Evolutionary conservation across 352 stramenopile species (phyloP).

Genomic region (Blastocystis sp.): DNA sequence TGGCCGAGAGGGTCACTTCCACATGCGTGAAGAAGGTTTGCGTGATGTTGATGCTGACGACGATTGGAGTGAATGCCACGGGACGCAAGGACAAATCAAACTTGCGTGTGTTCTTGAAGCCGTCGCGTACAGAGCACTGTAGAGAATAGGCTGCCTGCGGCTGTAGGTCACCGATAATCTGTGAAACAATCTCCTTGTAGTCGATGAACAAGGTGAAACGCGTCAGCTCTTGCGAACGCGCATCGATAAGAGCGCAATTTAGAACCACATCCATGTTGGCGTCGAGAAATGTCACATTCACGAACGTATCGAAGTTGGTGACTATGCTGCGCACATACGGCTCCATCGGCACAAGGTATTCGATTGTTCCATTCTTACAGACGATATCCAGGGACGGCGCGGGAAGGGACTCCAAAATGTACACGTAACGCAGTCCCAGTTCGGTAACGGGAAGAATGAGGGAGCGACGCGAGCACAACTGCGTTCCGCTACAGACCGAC

Average conservation of each 20-base stretch:
- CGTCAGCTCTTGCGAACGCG: not conserved
- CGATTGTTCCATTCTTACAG: not conserved
- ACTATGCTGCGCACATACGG: not conserved
- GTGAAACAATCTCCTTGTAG: not conserved
- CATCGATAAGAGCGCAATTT: constrained; percentile 13
- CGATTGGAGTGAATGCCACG: not conserved
- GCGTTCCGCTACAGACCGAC: not conserved
- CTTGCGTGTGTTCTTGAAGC: not conserved
- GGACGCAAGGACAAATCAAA: not conserved
- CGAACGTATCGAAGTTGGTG: constrained; percentile 29
- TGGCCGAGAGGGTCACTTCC: not conserved
- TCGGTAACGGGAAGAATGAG: not conserved
- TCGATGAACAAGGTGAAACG: not conserved
- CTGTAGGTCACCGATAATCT: constrained; percentile 3
- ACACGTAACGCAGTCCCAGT: constrained; percentile 7
- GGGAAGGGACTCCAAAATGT: not conserved
- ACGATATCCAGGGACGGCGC: not conserved
- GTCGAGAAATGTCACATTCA: constrained; percentile 15
- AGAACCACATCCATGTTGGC: constrained; percentile 30
- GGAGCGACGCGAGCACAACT: not conserved
- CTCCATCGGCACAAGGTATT: not conserved
- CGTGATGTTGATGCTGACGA: not conserved
- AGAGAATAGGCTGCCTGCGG: not conserved
- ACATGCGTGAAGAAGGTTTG: not conserved
- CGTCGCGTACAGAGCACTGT: constrained; percentile 6